Evolutionary conservation across 2,329 filamentous ascomycete species (phyloP).

Genomic region (Nemania abortiva): DNA sequence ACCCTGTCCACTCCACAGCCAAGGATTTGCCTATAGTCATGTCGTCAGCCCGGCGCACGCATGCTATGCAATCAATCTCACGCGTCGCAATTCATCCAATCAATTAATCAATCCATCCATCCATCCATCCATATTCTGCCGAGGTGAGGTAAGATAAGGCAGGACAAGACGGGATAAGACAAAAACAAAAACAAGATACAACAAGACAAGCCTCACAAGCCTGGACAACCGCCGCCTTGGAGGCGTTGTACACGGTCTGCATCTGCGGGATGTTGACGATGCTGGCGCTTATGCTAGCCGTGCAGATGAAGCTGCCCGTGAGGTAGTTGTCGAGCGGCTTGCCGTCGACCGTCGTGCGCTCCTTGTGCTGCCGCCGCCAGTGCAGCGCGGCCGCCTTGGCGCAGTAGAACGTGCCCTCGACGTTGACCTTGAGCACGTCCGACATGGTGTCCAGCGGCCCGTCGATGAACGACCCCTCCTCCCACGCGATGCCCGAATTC

Average conservation of each 20-base stretch:
- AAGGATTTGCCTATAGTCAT: constrained; percentile 69
- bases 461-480: constrained; percentile 74
- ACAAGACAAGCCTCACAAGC: constrained; percentile 58
- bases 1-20: constrained; percentile 81
- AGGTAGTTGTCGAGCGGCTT: constrained; percentile 70
- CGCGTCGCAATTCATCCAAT: background rate
- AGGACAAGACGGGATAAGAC: background rate
- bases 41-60: background rate
- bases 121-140: background rate
- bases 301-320: constrained; percentile 80
- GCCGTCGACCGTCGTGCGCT: constrained; percentile 73
- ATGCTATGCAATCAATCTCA: background rate
- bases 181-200: background rate
- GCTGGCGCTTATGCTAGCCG: constrained; percentile 82
- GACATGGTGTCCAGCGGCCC: constrained; percentile 73
- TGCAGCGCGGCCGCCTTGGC: constrained; percentile 76
- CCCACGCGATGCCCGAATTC: constrained; percentile 82
- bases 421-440: constrained; percentile 76
- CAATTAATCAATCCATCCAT: background rate
- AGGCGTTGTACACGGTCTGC: constrained; percentile 79
- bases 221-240: constrained; percentile 74
- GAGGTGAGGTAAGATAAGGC: background rate
- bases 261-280: constrained; percentile 82
- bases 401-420: constrained; percentile 83
- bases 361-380: constrained; percentile 77